These are phyloP conservation scores for Termitomyces sp. DNA, from an alignment of 768 basidiomycete genomes.

Conservation along the genomic window DNA sequence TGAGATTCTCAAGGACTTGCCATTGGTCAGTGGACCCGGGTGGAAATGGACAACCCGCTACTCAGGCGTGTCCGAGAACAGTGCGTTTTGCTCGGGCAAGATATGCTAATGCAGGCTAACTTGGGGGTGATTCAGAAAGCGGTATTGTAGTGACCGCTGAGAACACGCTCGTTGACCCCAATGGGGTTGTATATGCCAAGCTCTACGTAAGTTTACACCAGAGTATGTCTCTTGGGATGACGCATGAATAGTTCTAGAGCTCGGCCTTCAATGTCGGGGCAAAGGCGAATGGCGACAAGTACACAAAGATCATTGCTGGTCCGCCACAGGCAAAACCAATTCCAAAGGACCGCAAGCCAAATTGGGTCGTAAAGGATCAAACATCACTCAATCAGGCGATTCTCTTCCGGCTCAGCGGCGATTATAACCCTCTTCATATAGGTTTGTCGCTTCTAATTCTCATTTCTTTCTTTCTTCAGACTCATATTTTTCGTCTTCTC, in stretches of 20 bases:
- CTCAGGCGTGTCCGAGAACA: slow-evolving; percentile 75
- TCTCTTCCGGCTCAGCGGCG: slow-evolving; percentile 68
- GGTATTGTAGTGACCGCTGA: slow-evolving; percentile 71
- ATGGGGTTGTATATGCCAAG: slow-evolving; percentile 53
- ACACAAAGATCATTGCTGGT: slow-evolving; percentile 53
- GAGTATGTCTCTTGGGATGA: not conserved
- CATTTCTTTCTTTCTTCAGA: not conserved
- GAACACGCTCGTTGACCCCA: slow-evolving; percentile 53
- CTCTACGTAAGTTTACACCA: slow-evolving; percentile 43
- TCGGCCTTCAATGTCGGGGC: slow-evolving; percentile 69
- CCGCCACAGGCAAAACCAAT: slow-evolving; percentile 56
- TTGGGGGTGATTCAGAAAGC: slow-evolving; percentile 41
- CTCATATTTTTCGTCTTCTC: not conserved
- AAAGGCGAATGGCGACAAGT: slow-evolving; percentile 57
- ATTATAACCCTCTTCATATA: slow-evolving; percentile 76
- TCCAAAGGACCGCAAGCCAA: slow-evolving; percentile 55
- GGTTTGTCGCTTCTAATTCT: slow-evolving; percentile 26
- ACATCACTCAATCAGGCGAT: slow-evolving; percentile 64
- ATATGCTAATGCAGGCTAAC: not conserved
- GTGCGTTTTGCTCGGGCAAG: slow-evolving; percentile 32
- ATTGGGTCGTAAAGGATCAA: slow-evolving; percentile 56
- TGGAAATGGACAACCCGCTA: slow-evolving; percentile 71
- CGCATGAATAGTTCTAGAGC: slow-evolving; percentile 27
- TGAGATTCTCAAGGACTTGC: slow-evolving; percentile 74
- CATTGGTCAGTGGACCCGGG: slow-evolving; percentile 67